Evolutionary conservation across 345 rosid species (phyloP).

Genomic region (Eucalyptus viminalis): DNA sequence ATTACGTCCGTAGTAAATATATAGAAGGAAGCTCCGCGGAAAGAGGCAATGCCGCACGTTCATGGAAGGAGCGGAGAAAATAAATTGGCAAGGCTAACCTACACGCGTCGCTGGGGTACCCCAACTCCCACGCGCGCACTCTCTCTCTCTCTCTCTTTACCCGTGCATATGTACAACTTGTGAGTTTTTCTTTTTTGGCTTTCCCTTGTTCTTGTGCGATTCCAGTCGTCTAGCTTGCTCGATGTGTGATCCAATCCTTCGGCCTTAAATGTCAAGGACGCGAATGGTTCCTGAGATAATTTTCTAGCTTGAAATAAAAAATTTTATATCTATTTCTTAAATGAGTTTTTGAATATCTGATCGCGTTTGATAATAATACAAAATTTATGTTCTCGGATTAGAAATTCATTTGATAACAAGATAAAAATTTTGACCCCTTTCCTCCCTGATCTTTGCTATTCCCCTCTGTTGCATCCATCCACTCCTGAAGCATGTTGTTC

Average conservation of each 20-base stretch:
- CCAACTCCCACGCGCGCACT: background rate
- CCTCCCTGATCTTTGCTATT: no score
- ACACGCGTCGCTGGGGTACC: background rate
- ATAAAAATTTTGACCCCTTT: no score
- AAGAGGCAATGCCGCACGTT: background rate
- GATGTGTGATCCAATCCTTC: background rate
- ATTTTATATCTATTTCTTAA: accelerated
- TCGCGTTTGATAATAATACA: no score
- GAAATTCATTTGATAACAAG: no score
- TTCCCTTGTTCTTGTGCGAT: background rate
- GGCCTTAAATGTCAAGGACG: background rate
- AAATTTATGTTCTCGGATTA: accelerated
- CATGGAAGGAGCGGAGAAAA: background rate
- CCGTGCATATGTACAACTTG: background rate
- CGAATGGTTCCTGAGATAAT: accelerated
- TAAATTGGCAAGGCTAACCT: accelerated
- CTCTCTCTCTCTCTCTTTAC: background rate
- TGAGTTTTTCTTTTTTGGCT: background rate
- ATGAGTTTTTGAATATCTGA: accelerated
- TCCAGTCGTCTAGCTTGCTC: background rate
- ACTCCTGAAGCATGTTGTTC: no score
- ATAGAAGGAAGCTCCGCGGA: background rate
- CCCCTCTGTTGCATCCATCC: no score
- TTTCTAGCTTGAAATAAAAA: no score
- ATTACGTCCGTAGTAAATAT: background rate